Percentiles rank a stretch among this genome's conserved stretches.
Evolutionary conservation across 495 filamentous ascomycete genomes (phyloP).

Genomic region (Tuber microsphaerosporum): DNA sequence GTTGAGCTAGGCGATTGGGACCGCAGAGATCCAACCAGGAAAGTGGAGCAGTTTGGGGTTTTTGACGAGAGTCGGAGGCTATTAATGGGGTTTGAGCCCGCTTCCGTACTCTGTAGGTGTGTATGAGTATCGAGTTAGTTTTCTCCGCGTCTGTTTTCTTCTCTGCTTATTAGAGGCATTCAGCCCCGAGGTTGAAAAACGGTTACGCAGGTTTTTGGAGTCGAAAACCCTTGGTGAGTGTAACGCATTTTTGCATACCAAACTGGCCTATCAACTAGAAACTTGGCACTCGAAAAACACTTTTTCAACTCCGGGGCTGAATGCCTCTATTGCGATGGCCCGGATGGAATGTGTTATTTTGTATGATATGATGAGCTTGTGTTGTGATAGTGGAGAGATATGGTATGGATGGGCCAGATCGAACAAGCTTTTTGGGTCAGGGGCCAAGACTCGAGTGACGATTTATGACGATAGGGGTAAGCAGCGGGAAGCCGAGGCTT

Average conservation of each 20-base stretch:
- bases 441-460: background rate
- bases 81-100: background rate
- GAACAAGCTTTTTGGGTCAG: background rate
- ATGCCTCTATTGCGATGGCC: background rate
- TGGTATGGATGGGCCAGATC: background rate
- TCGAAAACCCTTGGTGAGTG: too few relatives aligned
- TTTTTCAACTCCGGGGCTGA: too few relatives aligned
- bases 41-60: background rate
- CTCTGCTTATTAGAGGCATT: background rate
- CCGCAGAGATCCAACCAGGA: background rate
- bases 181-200: too few relatives aligned
- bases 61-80: background rate
- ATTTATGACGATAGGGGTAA: background rate
- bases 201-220: too few relatives aligned
- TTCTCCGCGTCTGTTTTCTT: background rate
- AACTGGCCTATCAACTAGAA: too few relatives aligned
- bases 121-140: background rate
- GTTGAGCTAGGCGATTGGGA: background rate
- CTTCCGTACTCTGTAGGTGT: background rate
- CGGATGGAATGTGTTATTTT: background rate
- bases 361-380: background rate
- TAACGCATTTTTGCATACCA: too few relatives aligned
- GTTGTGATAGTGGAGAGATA: background rate
- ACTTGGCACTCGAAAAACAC: too few relatives aligned
- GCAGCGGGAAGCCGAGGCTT: background rate